Evolutionary conservation across 1,139 yeast species (phyloP).

Genomic region (Pneumocystis carinii): DNA sequence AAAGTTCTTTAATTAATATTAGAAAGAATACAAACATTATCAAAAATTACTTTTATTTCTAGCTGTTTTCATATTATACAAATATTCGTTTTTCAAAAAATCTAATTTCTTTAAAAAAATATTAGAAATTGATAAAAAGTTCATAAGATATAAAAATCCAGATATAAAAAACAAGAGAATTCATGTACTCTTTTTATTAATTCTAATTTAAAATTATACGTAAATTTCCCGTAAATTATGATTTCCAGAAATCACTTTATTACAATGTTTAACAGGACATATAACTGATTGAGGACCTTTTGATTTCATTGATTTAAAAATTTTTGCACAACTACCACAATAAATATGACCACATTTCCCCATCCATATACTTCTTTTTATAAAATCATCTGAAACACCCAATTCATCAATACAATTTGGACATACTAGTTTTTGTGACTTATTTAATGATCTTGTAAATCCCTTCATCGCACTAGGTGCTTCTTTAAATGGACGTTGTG

Average conservation of each 20-base stretch:
- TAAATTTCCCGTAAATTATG: conserved; percentile 3
- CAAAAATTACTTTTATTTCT: neutral
- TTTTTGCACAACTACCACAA: conserved; percentile 10
- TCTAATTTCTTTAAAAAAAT: neutral
- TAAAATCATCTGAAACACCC: conserved; percentile 6
- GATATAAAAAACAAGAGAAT: neutral
- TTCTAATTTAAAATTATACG: neutral
- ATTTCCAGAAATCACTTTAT: conserved; percentile 1
- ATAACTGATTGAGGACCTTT: neutral
- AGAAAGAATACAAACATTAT: neutral
- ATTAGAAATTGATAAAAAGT: neutral
- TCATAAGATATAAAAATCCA: neutral
- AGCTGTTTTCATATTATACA: neutral
- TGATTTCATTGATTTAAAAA: conserved; percentile 2
- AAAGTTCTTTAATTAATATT: neutral
- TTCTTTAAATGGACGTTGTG: neutral
- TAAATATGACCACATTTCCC: conserved; percentile 13
- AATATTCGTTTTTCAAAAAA: neutral
- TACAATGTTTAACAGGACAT: conserved; percentile 2
- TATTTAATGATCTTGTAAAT: conserved; percentile 8
- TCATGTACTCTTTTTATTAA: neutral
- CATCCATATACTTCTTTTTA: conserved; percentile 4
- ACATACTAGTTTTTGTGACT: conserved; percentile 6
- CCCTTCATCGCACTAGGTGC: neutral
- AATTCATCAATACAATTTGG: conserved; percentile 9